These are phyloP conservation scores for Phytophthora nicotianae DNA, from an alignment of 352 stramenopile species.

Conservation along the genomic window DNA sequence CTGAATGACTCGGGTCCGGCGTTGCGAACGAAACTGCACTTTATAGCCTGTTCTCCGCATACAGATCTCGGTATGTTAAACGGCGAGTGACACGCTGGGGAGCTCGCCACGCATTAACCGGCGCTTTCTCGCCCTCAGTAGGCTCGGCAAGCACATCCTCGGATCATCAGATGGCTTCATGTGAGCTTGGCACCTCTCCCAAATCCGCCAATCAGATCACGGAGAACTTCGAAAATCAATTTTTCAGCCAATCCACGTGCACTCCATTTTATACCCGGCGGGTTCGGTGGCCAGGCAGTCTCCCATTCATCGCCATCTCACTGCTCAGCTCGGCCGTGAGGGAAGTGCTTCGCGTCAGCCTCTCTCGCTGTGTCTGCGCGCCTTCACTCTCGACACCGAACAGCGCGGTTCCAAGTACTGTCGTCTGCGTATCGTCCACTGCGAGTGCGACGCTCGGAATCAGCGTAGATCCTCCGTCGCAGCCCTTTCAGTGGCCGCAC, in stretches of 20 bases:
- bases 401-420: not conserved
- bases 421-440: not conserved
- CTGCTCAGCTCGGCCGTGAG: constrained; percentile 12
- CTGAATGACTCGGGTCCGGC: not conserved
- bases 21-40: constrained; percentile 9
- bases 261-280: constrained; percentile 8
- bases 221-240: not conserved
- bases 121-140: constrained; percentile 6
- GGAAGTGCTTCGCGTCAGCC: constrained; percentile 19
- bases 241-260: constrained; percentile 36
- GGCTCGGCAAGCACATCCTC: constrained; percentile 12
- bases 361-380: constrained; percentile 19
- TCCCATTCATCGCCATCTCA: constrained; percentile 32
- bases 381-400: not conserved
- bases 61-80: constrained; percentile 19
- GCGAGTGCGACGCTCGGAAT: constrained; percentile 9
- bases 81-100: constrained; percentile 1
- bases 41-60: constrained; percentile 12
- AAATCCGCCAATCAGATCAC: constrained; percentile 29
- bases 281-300: constrained; percentile 27
- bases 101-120: constrained; percentile 7
- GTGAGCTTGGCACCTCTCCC: constrained; percentile 9
- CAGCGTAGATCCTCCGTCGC: constrained; percentile 1
- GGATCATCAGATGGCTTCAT: constrained; percentile 24
- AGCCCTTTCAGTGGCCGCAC: constrained; percentile 4